Base-by-base conservation (phyloP, 2,329 filamentous ascomycete genomes). In the Colletotrichum liriopes region DNA sequence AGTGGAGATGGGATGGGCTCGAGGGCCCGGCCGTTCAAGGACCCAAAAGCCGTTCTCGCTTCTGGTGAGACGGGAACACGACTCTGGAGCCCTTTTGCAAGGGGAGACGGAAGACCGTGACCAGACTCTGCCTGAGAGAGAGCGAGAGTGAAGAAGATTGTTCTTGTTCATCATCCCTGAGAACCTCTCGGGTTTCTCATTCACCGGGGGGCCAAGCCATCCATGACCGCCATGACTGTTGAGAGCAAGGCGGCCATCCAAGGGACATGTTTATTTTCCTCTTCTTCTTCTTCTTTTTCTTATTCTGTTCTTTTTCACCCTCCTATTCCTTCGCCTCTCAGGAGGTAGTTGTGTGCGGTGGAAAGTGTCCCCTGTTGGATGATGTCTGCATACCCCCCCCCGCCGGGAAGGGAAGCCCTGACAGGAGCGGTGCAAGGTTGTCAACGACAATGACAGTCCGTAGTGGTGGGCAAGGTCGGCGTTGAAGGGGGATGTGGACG, bases 401-500 rank as follows among this genome's bases (percentile, higher is more conserved):
- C 54, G 26, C 45, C 37, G 45, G 26, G 32, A 47, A 47, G 45
- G 37, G 26, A 41, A n/a, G 63, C 55, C 55, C 68, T 67, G 63
- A 67, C 67, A 58, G 61, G 26, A 70, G 58, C 23, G 11, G 63
- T 55, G 61, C 67, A 59, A 65, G 60, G 67, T 65, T 65, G 51
- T 20, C 54, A 51, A 52, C 45, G 45, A 45, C 35, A 43, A 59
- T 59, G 43, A 54, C 54, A 59, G 45, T 67, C 20, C 29, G 43
- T 45, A 32, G 63, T 41, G 55, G 29, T 59, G 59, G 23, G 55
- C 20, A n/a, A 29, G 49, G 51, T 43, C 20, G 51, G 29, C n/a
- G 32, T 37, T 43, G 37, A 20, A 41, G 54, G 45, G 43, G 29
- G 29, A 32, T 32, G 6, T 32, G 29, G 29, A 32, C 3, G 6